Base-by-base conservation (phyloP, 495 filamentous ascomycete genomes). In the Gamarada debralockiae region DNA sequence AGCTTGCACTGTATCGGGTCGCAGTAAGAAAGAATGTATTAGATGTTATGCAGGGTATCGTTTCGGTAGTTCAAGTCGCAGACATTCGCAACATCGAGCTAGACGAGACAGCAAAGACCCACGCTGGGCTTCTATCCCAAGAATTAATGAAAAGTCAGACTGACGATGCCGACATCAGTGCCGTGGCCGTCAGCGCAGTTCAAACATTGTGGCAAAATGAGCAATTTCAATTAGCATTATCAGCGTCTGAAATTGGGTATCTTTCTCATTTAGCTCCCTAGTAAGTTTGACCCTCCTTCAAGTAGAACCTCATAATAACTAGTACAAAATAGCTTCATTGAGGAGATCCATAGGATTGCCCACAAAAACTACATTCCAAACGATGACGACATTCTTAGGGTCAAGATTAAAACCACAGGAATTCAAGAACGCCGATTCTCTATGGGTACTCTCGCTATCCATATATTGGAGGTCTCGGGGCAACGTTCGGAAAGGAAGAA, bases 211-310 rank as follows among this genome's bases (percentile, higher is more conserved):
- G 93, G 93, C 85, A 85, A 57, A 93, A 98, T 63, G 82, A 86
- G 22, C 86, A 85, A 58, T 90, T 90, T 64, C 83, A 88, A 41
- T 81, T 78, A 52, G 77, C 95, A 20, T 82, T 98, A 77, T 92
- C 96, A 61, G 87, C 90, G 65, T 87, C 95, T 65, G 95, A 87
- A 71, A 92, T 97, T 70, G 97, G 97, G 64, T 98, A 98, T 65
- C 73, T 98, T 56, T 97, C 97, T 93, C 93, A 98, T 71, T 97
- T 92, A 17, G 93, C 93, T 25, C 92, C 92, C 70, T 98, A 98
- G 92, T 97, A 77, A 65, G 90, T 76, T 31, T 8, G 15, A 17
- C 18, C 50, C 14, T 3, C 3, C 13, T 23, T 12, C 21, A n/a
- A 8, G 6, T 3, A 17, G 3, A 13, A 5, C 14, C 12, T 8